Evolutionary conservation across 164 flowering plant species (phyloP), one percentile per base, ranked within the genome.

Genomic region (Macadamia tetraphylla): DNA sequence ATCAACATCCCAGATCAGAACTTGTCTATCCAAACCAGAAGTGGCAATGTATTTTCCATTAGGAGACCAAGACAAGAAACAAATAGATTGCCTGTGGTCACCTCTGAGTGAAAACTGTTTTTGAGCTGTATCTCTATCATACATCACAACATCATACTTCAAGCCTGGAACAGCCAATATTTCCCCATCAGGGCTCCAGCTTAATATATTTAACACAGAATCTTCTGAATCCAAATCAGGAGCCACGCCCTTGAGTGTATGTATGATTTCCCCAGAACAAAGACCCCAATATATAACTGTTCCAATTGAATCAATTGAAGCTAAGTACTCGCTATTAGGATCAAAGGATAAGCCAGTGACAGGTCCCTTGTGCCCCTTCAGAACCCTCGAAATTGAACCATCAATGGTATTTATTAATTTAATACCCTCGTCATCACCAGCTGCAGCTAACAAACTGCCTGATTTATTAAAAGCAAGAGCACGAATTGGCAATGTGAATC

Each of bases 131-230:
- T 92, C 97, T 74, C 97, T 85, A 65, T 95, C 97, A 71, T 92
- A 89, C 90, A 95, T 86, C 6, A 92, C 95, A 42, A 95, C 93
- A 78, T 95, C 98, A 82, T 86, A 87, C 77, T 76, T 89, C 75
- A 86, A 70, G 65, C 99, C 99, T 1, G 99, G 98, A 12, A 91
- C 95, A 57, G 98, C 91, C 64, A 95, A 79, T 43, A 74, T 72
- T 68, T 91, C 91, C 31, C 96, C 99, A 80, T 92, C 95, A 65
- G 99, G 98, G 75, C 96, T 92, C 98, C 98, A 95, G 68, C 89
- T 64, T 70, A 95, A 75, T 49, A 83, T 79, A 83, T 88, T 91
- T 76, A 75, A 67, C 13, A 79, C 67, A 9, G 96, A 86, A 68
- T 55, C 44, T 67, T 91, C 91, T 6, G 79, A 77, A 46, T 83